These are phyloP conservation scores for Cladosporium oxysporum DNA, from an alignment of 2,329 filamentous ascomycete species.

Conservation along the genomic window DNA sequence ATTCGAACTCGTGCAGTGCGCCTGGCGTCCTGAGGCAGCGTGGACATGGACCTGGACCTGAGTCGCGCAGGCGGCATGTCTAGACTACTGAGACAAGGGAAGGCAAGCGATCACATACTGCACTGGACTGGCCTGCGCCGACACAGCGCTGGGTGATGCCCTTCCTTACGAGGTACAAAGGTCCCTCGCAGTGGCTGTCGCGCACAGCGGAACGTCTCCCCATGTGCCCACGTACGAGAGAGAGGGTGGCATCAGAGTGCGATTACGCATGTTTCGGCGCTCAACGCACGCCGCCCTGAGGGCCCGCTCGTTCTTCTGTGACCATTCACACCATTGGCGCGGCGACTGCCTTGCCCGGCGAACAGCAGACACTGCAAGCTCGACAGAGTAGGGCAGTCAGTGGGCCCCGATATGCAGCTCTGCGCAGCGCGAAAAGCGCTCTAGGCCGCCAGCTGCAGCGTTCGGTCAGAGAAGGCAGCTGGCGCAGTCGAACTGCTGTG, in stretches of 20 bases:
- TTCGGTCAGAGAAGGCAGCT: slow-evolving; percentile 14
- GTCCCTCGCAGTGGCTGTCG: slow-evolving; percentile 12
- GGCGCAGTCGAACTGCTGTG: slow-evolving; percentile 19
- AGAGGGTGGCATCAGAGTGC: slow-evolving; percentile 15
- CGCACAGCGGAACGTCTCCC: slow-evolving; percentile 9
- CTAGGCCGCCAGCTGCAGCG: slow-evolving; percentile 18
- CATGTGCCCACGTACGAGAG: slow-evolving; percentile 7
- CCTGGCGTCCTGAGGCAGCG: slow-evolving; percentile 17
- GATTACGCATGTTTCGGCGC: slow-evolving; percentile 20
- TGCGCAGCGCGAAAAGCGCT: slow-evolving; percentile 20
- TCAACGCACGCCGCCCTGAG: slow-evolving; percentile 20
- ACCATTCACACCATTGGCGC: slow-evolving; percentile 16
- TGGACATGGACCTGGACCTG: background rate
- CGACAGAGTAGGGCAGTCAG: slow-evolving; percentile 1
- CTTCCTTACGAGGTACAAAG: slow-evolving; percentile 10
- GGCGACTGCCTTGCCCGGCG: slow-evolving; percentile 9
- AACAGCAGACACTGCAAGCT: slow-evolving; percentile 4
- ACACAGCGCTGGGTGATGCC: background rate
- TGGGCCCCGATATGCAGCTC: slow-evolving; percentile 16
- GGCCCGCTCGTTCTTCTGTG: slow-evolving; percentile 15
- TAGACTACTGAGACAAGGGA: slow-evolving; percentile 12
- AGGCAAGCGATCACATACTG: background rate
- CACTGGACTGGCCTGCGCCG: background rate
- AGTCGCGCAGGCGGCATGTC: slow-evolving; percentile 16
- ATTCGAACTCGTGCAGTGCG: slow-evolving; percentile 3